Conservation (phyloP, 2,329 filamentous ascomycete species). For the Drechslerella dactyloides region DNA sequence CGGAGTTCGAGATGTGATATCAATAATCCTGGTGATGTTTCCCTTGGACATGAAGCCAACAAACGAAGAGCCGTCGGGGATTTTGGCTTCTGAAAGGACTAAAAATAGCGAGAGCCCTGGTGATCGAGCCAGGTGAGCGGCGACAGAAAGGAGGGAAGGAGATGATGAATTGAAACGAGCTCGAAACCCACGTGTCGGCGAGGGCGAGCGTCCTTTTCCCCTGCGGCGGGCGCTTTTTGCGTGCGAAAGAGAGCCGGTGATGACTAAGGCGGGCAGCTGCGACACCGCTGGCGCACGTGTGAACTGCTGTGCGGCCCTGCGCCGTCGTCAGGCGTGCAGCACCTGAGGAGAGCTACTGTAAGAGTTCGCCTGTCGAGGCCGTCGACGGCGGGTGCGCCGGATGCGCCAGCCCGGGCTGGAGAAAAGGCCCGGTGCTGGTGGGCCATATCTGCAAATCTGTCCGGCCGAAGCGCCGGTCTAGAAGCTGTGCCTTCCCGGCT, state of each 20-base stretch:
- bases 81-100: not conserved
- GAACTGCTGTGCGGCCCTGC: not conserved
- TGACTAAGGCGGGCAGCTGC: not conserved
- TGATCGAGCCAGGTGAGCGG: not conserved
- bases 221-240: not conserved
- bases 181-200: conserved; percentile 6
- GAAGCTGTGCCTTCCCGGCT: not conserved
- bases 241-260: no score
- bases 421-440: not conserved
- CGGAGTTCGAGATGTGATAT: not conserved
- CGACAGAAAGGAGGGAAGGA: not conserved
- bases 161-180: conserved; percentile 2
- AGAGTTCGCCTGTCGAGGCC: not conserved
- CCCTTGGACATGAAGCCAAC: not conserved
- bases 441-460: conserved; percentile 1
- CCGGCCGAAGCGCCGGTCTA: not conserved
- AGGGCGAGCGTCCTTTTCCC: not conserved
- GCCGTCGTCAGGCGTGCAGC: not conserved
- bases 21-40: not conserved
- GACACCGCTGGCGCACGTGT: no score
- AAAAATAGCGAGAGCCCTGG: not conserved
- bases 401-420: conserved; percentile 1
- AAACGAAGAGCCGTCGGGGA: not conserved
- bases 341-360: not conserved
- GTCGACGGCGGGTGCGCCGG: conserved; percentile 5